Conservation (phyloP, 352 stramenopile species). For the Pythium folliculosum region DNA sequence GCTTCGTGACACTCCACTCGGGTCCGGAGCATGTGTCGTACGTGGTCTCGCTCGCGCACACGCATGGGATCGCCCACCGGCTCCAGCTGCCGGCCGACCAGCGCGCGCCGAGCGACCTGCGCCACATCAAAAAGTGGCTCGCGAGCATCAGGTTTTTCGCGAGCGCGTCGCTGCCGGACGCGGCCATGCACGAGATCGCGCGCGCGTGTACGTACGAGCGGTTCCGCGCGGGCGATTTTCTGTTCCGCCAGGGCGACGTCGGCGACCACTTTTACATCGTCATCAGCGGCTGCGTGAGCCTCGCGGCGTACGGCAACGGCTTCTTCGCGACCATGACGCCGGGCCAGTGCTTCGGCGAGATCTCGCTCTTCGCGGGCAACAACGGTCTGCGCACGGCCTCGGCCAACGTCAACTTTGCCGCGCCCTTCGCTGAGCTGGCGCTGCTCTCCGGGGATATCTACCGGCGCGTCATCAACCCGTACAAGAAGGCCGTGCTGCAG, state of each 20-base stretch:
- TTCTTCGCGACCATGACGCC: conserved; percentile 71
- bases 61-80: conserved; percentile 36
- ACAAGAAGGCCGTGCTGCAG: conserved; percentile 68
- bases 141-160: conserved; percentile 66
- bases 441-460: conserved; percentile 67
- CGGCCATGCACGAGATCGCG: conserved; percentile 55
- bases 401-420: conserved; percentile 62
- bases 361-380: conserved; percentile 60
- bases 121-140: conserved; percentile 70
- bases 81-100: conserved; percentile 41
- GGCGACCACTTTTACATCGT: conserved; percentile 77
- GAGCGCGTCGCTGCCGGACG: conserved; percentile 52
- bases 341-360: conserved; percentile 69
- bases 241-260: conserved; percentile 72
- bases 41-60: conserved; percentile 38
- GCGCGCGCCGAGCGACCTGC: conserved; percentile 44
- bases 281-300: conserved; percentile 59
- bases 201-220: conserved; percentile 44
- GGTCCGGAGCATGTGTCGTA: conserved; percentile 39
- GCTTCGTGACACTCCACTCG: conserved; percentile 45
- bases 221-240: conserved; percentile 49
- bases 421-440: conserved; percentile 49
- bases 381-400: conserved; percentile 54
- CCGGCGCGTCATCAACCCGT: conserved; percentile 62
- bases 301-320: conserved; percentile 67